Conservation (phyloP, 1,284 basidiomycete species). For the Pseudozyma hubeiensis region DNA sequence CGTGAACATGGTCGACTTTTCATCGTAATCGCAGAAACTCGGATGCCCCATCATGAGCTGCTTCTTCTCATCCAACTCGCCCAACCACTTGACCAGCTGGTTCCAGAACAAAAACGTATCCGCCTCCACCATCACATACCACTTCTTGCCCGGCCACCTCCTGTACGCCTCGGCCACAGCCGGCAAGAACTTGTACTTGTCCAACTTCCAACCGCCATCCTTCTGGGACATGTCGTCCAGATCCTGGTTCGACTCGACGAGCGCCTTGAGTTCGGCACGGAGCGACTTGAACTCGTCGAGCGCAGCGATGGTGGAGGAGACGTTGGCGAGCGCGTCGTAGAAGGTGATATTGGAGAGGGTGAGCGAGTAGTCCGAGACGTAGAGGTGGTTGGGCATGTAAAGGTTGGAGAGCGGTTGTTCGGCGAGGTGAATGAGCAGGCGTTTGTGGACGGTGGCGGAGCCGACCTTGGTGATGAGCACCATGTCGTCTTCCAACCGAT, state of each 20-base stretch:
- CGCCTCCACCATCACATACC: constrained; percentile 54
- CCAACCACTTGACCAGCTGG: constrained; percentile 33
- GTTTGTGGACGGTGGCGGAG: constrained; percentile 31
- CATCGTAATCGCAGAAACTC: constrained; percentile 38
- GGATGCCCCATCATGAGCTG: constrained; percentile 41
- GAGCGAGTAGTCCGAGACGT: constrained; percentile 32
- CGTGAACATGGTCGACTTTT: constrained; percentile 30
- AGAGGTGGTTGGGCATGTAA: constrained; percentile 34
- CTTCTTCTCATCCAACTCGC: not conserved
- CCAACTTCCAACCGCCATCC: constrained; percentile 47
- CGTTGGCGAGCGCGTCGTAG: constrained; percentile 36
- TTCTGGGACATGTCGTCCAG: constrained; percentile 10
- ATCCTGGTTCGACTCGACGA: constrained; percentile 21
- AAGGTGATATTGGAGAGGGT: constrained; percentile 22
- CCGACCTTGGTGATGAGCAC: constrained; percentile 50
- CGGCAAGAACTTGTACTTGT: constrained; percentile 57
- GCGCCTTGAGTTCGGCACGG: constrained; percentile 6
- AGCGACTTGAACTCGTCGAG: constrained; percentile 22
- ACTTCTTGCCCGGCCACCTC: constrained; percentile 30
- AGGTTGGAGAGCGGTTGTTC: constrained; percentile 6
- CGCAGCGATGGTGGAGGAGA: constrained; percentile 17
- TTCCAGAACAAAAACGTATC: constrained; percentile 55
- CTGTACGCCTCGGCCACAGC: constrained; percentile 39
- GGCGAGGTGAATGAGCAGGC: constrained; percentile 34
- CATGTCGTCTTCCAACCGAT: constrained; percentile 39